A percentile compares a stretch with the other conserved stretches of the same genome.
These are phyloP conservation scores for Penicillium pulvis DNA, from an alignment of 495 filamentous ascomycete genomes.

Conservation along the genomic window DNA sequence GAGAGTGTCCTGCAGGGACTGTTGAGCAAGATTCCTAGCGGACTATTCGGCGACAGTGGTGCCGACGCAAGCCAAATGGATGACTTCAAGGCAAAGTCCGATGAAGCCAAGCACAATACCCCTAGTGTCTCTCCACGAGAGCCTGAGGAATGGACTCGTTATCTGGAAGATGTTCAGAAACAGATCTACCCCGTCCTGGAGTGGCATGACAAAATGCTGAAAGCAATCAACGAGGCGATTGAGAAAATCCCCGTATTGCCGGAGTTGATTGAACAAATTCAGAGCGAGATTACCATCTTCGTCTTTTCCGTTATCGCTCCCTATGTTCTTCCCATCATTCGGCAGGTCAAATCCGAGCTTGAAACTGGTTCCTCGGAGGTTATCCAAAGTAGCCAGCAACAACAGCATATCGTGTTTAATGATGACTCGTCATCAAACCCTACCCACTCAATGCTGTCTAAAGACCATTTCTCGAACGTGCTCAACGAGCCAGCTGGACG, in stretches of 20 bases:
- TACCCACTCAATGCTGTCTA: constrained; percentile 94
- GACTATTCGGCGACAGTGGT: constrained; percentile 69
- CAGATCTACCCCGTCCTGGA: constrained; percentile 84
- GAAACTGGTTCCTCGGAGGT: constrained; percentile 82
- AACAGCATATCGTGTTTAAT: constrained; percentile 84
- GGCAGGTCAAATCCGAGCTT: constrained; percentile 81
- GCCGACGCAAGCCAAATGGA: constrained; percentile 63
- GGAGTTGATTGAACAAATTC: constrained; percentile 75
- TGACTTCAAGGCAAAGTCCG: constrained; percentile 67
- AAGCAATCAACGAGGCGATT: constrained; percentile 72
- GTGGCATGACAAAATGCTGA: constrained; percentile 85
- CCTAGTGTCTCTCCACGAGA: constrained; percentile 67
- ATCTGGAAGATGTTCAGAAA: constrained; percentile 64
- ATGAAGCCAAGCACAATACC: constrained; percentile 50
- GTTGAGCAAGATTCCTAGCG: constrained; percentile 74
- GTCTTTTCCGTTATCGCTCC: constrained; percentile 86
- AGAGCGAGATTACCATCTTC: constrained; percentile 78
- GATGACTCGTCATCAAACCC: constrained; percentile 75
- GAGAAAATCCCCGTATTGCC: constrained; percentile 79
- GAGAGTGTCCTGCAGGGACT: constrained; percentile 73
- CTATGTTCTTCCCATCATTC: constrained; percentile 80
- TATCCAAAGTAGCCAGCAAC: constrained; percentile 74
- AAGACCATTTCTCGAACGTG: constrained; percentile 87
- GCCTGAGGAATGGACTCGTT: constrained; percentile 72
- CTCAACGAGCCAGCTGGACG: constrained; percentile 88